These are phyloP conservation scores for Stachybotrys elegans DNA, from an alignment of 2,329 filamentous ascomycete genomes.

Conservation along the genomic window DNA sequence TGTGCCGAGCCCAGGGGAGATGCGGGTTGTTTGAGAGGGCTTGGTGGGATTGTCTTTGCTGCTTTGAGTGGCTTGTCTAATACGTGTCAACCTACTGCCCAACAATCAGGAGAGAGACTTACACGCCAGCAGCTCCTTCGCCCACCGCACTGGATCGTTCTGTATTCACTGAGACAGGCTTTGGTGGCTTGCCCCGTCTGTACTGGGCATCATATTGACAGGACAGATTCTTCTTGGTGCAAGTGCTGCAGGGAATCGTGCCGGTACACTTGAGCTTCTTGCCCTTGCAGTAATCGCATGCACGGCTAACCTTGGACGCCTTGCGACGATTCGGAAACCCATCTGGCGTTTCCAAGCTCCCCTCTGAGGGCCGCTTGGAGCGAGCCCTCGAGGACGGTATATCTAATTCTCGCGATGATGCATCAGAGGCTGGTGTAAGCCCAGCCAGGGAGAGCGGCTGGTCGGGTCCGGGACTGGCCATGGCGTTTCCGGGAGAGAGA, in stretches of 20 bases:
- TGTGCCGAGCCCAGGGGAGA: conserved; percentile 23
- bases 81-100: too few relatives aligned
- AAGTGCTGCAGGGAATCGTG: conserved; percentile 27
- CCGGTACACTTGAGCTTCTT: conserved; percentile 32
- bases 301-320: conserved; percentile 27
- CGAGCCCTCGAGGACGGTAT: too few relatives aligned
- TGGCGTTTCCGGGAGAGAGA: not conserved
- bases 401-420: conserved; percentile 8
- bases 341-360: too few relatives aligned
- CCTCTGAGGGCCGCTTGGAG: too few relatives aligned
- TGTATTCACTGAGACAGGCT: too few relatives aligned
- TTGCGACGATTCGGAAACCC: conserved; percentile 15
- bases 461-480: not conserved
- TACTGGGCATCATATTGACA: conserved; percentile 32
- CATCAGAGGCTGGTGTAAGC: conserved; percentile 11
- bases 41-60: too few relatives aligned
- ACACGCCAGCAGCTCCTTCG: too few relatives aligned
- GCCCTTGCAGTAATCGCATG: conserved; percentile 33
- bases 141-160: too few relatives aligned
- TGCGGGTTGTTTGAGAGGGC: too few relatives aligned
- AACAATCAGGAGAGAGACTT: too few relatives aligned
- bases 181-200: conserved; percentile 29
- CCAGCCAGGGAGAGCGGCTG: not conserved
- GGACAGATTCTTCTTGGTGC: conserved; percentile 18
- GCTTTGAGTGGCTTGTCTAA: too few relatives aligned